A percentile compares a stretch with the other conserved stretches of the same genome.
These are phyloP conservation scores for Fusarium caatingaense DNA, from an alignment of 2,329 filamentous ascomycete species.

Conservation along the genomic window DNA sequence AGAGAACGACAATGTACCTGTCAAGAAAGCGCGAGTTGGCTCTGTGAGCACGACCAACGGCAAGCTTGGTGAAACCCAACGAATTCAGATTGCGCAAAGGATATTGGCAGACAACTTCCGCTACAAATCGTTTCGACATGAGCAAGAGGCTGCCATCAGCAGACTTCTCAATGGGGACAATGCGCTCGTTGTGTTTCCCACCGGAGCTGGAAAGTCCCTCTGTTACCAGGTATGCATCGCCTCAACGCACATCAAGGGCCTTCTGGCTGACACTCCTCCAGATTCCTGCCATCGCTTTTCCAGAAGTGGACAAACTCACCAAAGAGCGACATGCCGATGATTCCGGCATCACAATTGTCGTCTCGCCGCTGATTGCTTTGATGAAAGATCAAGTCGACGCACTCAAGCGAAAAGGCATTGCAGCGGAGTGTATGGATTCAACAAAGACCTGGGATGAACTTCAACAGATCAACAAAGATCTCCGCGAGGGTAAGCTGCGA, in stretches of 20 bases:
- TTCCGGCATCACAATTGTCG: constrained; percentile 65
- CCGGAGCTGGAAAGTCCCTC: constrained; percentile 62
- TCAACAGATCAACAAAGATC: constrained; percentile 50
- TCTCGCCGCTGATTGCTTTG: constrained; percentile 66
- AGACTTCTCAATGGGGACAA: constrained; percentile 55
- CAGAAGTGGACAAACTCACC: constrained; percentile 53
- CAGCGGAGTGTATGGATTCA: constrained; percentile 67
- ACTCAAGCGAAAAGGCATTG: constrained; percentile 60
- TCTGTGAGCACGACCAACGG: background rate
- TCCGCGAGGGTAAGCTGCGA: constrained; percentile 60
- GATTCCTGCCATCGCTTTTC: constrained; percentile 61
- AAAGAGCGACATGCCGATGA: constrained; percentile 46
- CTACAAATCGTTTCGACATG: constrained; percentile 55
- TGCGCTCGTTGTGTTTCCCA: constrained; percentile 59
- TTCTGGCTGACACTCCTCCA: constrained; percentile 27
- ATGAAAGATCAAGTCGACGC: constrained; percentile 73
- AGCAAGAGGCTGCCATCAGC: constrained; percentile 57
- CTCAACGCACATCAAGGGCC: too few species aligned
- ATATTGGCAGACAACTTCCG: constrained; percentile 56
- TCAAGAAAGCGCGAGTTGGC: constrained; percentile 30
- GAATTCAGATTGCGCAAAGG: constrained; percentile 34
- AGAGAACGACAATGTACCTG: background rate
- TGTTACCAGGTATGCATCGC: constrained; percentile 58
- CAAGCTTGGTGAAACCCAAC: constrained; percentile 1
- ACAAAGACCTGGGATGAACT: constrained; percentile 63